phyloP scores from a whole-genome alignment of 2,329 filamentous ascomycete genomes.

The Ascomycota sp. region DNA sequence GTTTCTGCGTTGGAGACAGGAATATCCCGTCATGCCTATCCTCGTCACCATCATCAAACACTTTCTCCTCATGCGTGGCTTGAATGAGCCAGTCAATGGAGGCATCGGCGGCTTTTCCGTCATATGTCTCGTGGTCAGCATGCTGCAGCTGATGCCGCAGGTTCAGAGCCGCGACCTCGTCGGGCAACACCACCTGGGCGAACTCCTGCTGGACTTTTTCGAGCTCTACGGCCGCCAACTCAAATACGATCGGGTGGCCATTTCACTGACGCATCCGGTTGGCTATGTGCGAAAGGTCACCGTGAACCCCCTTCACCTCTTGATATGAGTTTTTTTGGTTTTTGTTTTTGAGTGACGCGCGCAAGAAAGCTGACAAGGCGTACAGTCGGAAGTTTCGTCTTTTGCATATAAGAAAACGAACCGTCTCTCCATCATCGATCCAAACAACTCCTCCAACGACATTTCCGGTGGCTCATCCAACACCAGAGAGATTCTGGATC shows the following conservation, averaged over 20 bases:
- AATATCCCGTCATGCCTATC: conserved; percentile 69
- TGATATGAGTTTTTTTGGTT: neutral
- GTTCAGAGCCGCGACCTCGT: conserved; percentile 39
- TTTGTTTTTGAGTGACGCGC: neutral
- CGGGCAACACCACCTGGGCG: conserved; percentile 49
- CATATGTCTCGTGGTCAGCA: conserved; percentile 80
- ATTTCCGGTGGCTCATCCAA: conserved; percentile 72
- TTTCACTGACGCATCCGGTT: conserved; percentile 50
- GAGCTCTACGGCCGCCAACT: conserved; percentile 76
- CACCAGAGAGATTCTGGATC: conserved; percentile 42
- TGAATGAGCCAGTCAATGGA: conserved; percentile 82
- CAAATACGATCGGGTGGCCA: conserved; percentile 47
- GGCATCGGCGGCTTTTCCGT: conserved; percentile 88
- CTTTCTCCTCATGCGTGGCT: conserved; percentile 66
- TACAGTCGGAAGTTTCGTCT: conserved; percentile 20
- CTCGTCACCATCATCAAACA: conserved; percentile 84
- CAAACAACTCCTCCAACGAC: conserved; percentile 69
- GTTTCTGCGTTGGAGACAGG: conserved; percentile 57
- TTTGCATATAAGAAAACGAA: conserved; percentile 38
- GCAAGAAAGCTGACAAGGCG: neutral
- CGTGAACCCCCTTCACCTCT: neutral
- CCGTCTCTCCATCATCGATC: conserved; percentile 76
- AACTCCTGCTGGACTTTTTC: conserved; percentile 72
- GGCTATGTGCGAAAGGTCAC: conserved; percentile 59
- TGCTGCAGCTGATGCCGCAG: conserved; percentile 62